Evolutionary conservation across 75 land plant species (phyloP).

Genomic region (Azolla pinnata): DNA sequence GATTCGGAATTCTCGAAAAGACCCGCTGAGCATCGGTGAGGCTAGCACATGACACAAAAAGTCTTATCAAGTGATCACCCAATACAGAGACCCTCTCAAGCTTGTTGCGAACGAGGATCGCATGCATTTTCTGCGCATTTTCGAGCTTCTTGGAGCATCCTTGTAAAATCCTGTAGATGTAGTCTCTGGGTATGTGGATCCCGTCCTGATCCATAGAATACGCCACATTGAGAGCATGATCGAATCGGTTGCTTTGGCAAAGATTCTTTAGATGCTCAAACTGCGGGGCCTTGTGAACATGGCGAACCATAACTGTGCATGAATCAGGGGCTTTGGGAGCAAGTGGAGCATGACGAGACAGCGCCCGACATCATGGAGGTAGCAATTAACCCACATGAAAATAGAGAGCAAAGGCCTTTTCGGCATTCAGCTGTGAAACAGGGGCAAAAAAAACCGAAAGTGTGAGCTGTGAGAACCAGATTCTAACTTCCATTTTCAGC

Average conservation of each 20-base stretch:
- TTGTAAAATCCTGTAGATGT: conserved; percentile 1
- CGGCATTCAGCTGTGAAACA: too few species aligned
- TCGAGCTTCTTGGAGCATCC: neutral
- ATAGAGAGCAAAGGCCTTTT: too few species aligned
- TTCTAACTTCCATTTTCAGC: too few species aligned
- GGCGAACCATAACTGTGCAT: too few species aligned
- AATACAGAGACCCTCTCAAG: neutral
- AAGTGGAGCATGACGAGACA: too few species aligned
- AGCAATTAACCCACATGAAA: too few species aligned
- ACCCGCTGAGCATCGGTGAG: neutral
- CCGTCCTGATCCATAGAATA: neutral
- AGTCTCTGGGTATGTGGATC: neutral
- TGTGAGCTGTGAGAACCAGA: too few species aligned
- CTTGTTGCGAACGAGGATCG: neutral
- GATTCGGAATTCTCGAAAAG: neutral
- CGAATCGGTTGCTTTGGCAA: neutral
- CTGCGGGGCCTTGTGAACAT: too few species aligned
- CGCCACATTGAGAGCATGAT: neutral
- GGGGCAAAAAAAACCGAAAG: too few species aligned
- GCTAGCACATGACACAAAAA: neutral
- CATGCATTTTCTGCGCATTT: neutral
- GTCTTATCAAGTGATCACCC: neutral
- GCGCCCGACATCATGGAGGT: too few species aligned
- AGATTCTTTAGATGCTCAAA: neutral
- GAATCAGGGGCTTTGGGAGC: too few species aligned